Evolutionary conservation across 345 rosid genomes (phyloP).

Genomic region (Physaria fendleri): DNA sequence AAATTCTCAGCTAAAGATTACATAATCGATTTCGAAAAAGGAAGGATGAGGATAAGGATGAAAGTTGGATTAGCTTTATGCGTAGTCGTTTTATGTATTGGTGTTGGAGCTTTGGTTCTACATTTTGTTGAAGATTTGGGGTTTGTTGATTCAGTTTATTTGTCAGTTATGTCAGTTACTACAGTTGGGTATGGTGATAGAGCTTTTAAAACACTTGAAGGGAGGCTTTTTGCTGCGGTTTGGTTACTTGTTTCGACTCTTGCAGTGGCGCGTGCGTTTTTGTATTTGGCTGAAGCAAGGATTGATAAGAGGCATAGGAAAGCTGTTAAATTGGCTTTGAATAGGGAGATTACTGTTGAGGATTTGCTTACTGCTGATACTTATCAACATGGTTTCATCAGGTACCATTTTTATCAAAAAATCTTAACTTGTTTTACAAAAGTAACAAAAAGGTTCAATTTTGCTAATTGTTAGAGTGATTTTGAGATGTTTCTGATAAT

Average conservation of each 20-base stretch:
- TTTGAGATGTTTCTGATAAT: not conserved
- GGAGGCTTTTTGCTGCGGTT: slow-evolving; percentile 59
- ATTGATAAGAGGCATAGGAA: slow-evolving; percentile 57
- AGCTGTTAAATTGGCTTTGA: slow-evolving; percentile 56
- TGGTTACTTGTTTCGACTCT: slow-evolving; percentile 69
- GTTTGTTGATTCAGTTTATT: slow-evolving; percentile 57
- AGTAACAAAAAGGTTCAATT: not conserved
- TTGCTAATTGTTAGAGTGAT: not conserved
- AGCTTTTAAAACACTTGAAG: slow-evolving; percentile 54
- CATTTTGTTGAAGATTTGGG: slow-evolving; percentile 48
- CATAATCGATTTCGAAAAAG: slow-evolving; percentile 59
- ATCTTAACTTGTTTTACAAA: not conserved
- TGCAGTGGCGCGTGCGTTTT: slow-evolving; percentile 70
- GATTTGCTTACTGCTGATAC: slow-evolving; percentile 64
- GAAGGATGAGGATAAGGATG: slow-evolving; percentile 77
- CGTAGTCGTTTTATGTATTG: slow-evolving; percentile 56
- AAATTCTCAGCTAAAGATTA: slow-evolving; percentile 43
- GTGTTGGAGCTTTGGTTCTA: slow-evolving; percentile 47
- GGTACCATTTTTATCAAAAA: slow-evolving; percentile 27
- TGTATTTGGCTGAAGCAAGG: slow-evolving; percentile 65
- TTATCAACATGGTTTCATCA: slow-evolving; percentile 65
- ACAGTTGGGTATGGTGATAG: slow-evolving; percentile 72
- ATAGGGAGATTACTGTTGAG: slow-evolving; percentile 53
- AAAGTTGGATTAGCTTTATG: slow-evolving; percentile 67
- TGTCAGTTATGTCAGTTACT: slow-evolving; percentile 78